A percentile compares a stretch with the other conserved stretches of the same genome.
These are phyloP conservation scores for Oenanthe sinensis DNA, from an alignment of 129 eudicot species.

Conservation along the genomic window DNA sequence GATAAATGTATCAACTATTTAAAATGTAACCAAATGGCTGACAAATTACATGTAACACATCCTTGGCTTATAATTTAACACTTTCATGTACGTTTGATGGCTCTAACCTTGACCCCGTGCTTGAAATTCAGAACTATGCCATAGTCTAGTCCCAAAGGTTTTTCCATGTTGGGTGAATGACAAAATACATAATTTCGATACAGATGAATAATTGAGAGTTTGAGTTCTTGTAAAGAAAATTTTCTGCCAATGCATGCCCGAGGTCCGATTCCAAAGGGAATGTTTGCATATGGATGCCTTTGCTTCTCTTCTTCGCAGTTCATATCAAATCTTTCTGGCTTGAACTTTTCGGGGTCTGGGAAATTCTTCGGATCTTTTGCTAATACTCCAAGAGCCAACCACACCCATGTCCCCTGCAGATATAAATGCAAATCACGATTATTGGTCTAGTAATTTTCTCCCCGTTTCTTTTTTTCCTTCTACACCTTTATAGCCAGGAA, in stretches of 20 bases:
- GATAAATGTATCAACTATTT: no score
- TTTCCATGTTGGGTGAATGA: slow-evolving; percentile 83
- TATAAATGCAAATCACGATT: not conserved
- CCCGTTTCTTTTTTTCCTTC: not conserved
- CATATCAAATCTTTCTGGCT: slow-evolving; percentile 81
- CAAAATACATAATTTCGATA: slow-evolving; percentile 63
- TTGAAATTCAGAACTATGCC: slow-evolving; percentile 79
- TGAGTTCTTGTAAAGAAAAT: slow-evolving; percentile 77
- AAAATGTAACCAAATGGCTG: not conserved
- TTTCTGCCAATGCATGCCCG: slow-evolving; percentile 89
- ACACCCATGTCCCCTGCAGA: slow-evolving; percentile 90
- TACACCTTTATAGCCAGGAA: not conserved
- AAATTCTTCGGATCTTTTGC: slow-evolving; percentile 90
- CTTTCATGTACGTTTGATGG: slow-evolving; percentile 40
- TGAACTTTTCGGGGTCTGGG: slow-evolving; percentile 85
- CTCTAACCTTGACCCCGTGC: slow-evolving; percentile 87
- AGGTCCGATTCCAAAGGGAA: slow-evolving; percentile 96
- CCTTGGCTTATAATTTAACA: not conserved
- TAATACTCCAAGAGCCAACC: slow-evolving; percentile 91
- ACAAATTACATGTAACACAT: not conserved
- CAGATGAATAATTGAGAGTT: slow-evolving; percentile 70
- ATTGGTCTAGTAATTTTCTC: not conserved
- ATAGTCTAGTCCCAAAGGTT: slow-evolving; percentile 64
- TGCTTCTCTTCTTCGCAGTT: slow-evolving; percentile 64
- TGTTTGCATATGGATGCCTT: slow-evolving; percentile 90